phyloP scores from a whole-genome alignment of 2,329 filamentous ascomycete species.

The Colletotrichum sp. region DNA sequence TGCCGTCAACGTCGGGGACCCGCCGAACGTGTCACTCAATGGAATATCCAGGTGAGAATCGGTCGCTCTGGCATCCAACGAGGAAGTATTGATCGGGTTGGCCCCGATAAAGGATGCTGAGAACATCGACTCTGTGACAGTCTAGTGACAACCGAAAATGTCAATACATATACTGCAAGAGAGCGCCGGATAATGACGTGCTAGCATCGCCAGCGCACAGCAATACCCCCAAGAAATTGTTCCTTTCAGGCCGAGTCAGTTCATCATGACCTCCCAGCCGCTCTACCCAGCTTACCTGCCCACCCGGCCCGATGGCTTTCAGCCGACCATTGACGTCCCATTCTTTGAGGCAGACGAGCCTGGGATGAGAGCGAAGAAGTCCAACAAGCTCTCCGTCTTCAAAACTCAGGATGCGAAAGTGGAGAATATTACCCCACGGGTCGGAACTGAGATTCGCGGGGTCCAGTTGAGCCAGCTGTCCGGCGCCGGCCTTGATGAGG shows the following conservation, averaged over 20 bases:
- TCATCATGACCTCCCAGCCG: constrained; percentile 28
- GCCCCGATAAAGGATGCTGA: neutral
- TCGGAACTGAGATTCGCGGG: constrained; percentile 32
- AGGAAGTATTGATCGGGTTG: neutral
- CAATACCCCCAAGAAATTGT: neutral
- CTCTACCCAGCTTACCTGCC: constrained; percentile 37
- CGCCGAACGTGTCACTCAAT: neutral
- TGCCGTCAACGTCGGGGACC: neutral
- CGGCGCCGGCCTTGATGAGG: constrained; percentile 29
- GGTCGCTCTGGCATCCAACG: neutral
- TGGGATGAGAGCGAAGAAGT: constrained; percentile 31
- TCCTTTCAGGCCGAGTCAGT: neutral
- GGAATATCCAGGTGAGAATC: too few species aligned
- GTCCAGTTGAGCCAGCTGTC: constrained; percentile 31
- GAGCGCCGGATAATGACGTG: neutral
- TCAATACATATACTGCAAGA: neutral
- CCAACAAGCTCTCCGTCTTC: constrained; percentile 24
- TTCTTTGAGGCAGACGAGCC: constrained; percentile 34
- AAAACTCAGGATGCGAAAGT: constrained; percentile 8
- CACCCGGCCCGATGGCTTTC: constrained; percentile 35
- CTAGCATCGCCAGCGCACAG: neutral
- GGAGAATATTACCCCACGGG: constrained; percentile 30
- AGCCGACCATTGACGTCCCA: constrained; percentile 26
- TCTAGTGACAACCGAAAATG: neutral
- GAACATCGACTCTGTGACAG: neutral